Percentiles rank a stretch among this genome's conserved stretches.
phyloP scores from a whole-genome alignment of 23 red algal genomes.

The Chondrus crispus region DNA sequence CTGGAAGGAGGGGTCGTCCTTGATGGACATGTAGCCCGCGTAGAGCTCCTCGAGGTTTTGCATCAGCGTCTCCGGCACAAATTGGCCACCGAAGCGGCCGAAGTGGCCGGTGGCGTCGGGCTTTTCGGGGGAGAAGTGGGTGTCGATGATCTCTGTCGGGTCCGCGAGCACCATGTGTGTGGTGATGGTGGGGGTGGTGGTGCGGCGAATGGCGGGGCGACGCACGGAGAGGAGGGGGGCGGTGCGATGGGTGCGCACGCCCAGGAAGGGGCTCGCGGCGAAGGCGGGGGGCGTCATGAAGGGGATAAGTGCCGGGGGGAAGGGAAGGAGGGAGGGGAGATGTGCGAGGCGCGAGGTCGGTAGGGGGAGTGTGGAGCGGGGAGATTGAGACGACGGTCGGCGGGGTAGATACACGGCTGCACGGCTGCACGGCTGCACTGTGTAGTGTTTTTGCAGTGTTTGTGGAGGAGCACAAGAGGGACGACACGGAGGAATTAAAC shows the following conservation, averaged over 20 bases:
- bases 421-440: too few relatives aligned
- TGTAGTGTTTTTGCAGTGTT: too few relatives aligned
- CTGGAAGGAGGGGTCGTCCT: conserved; percentile 77
- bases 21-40: conserved; percentile 23
- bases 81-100: conserved; percentile 90
- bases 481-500: too few relatives aligned
- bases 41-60: conserved; percentile 63
- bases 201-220: not conserved
- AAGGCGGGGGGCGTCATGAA: conserved; percentile 11
- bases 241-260: not conserved
- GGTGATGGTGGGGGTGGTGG: not conserved
- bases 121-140: conserved; percentile 38
- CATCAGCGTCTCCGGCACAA: conserved; percentile 97
- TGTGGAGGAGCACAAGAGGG: too few relatives aligned
- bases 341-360: too few relatives aligned
- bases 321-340: not conserved
- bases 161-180: conserved; percentile 33
- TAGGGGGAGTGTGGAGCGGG: too few relatives aligned
- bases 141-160: conserved; percentile 30
- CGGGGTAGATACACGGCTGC: too few relatives aligned
- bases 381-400: too few relatives aligned
- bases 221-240: not conserved
- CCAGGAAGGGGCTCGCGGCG: conserved; percentile 18
- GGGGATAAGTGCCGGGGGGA: not conserved
- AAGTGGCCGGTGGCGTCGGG: conserved; percentile 74